phyloP scores from a whole-genome alignment of 1,284 basidiomycete species.

The Schizophyllum amplum region DNA sequence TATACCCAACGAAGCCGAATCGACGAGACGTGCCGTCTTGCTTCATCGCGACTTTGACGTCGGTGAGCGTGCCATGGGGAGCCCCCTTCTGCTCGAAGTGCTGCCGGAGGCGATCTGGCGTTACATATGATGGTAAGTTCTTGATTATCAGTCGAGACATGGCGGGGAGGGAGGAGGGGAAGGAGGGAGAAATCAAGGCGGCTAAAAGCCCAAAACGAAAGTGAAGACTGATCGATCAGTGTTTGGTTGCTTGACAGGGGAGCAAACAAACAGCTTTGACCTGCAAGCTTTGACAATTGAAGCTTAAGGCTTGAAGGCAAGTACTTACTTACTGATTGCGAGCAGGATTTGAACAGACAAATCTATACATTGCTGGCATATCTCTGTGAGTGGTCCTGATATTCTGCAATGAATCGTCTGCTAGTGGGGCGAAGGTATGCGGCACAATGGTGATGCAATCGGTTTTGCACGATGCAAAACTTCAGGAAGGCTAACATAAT shows the following conservation, averaged over 20 bases:
- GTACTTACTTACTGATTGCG: too few relatives aligned
- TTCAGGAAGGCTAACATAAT: too few relatives aligned
- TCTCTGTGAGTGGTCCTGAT: too few relatives aligned
- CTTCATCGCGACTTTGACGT: slow-evolving; percentile 78
- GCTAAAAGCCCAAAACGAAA: background rate
- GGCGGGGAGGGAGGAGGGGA: slow-evolving; percentile 1
- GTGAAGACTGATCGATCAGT: background rate
- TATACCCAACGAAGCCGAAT: slow-evolving; percentile 93
- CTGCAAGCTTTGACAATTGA: too few relatives aligned
- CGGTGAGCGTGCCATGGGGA: slow-evolving; percentile 75
- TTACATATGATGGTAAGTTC: slow-evolving; percentile 75
- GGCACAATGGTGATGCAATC: too few relatives aligned
- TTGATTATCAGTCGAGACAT: slow-evolving; percentile 93
- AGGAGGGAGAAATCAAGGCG: background rate
- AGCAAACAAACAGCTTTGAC: background rate
- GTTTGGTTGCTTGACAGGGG: background rate
- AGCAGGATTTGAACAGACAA: too few relatives aligned
- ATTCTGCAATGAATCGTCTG: too few relatives aligned
- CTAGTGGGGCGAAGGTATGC: too few relatives aligned
- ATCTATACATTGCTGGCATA: too few relatives aligned
- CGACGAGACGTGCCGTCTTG: slow-evolving; percentile 73
- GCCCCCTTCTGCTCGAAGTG: slow-evolving; percentile 61
- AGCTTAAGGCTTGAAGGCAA: too few relatives aligned
- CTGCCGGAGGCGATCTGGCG: slow-evolving; percentile 56
- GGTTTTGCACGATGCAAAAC: too few relatives aligned